Base-by-base conservation (phyloP, 306 rosid genomes). In the Vigna reflexopilosa region DNA sequence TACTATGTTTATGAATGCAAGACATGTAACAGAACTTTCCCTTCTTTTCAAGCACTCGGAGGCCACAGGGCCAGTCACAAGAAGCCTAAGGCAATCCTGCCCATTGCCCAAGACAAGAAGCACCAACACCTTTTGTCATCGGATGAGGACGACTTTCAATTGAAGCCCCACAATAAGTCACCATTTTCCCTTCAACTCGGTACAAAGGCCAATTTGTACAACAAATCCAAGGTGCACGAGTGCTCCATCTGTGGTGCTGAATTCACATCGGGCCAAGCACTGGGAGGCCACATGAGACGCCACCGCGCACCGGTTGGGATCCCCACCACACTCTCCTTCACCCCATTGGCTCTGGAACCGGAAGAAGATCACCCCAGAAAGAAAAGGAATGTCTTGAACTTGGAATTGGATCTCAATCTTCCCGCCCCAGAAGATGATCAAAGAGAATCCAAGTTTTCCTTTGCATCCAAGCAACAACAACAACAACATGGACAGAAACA, bases 391-490 rank as follows among this genome's bases (percentile, higher is more conserved):
- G 81, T 90, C 7, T 49, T 86, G 63, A 72, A 85, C 36, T 86
- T 94, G 92, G 95, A 94, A 76, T 92, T 94, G 86, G 95, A 94
- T 89, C 98, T 94, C 66, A 94, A 94, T 62, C 97, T 92, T 77
- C 98, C 98, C 17, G 95, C 98, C n/a, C 93, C 98, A 3, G 97
- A 94, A 83, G 92, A 90, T 77, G 93, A 91, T 86, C 91, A 73
- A 15, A 85, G 72, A 26, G 97, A 92, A 82, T 77, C 91, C 11
- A 88, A 91, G 77, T 84, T 88, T 75, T 70, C 83, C 54, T 91
- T 91, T 57, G 83, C 80, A 61, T 71, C 88, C 83, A 89, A 90
- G 85, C 93, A 91, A 10, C 91, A 80, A 36, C 40, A 82, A 36
- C 40, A 36, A 6, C 87, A 85, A 7, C 85, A 58, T 45, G 50